A percentile compares a stretch with the other conserved stretches of the same genome.
phyloP scores from a whole-genome alignment of 2,329 filamentous ascomycete species.

The Nemania sp. region DNA sequence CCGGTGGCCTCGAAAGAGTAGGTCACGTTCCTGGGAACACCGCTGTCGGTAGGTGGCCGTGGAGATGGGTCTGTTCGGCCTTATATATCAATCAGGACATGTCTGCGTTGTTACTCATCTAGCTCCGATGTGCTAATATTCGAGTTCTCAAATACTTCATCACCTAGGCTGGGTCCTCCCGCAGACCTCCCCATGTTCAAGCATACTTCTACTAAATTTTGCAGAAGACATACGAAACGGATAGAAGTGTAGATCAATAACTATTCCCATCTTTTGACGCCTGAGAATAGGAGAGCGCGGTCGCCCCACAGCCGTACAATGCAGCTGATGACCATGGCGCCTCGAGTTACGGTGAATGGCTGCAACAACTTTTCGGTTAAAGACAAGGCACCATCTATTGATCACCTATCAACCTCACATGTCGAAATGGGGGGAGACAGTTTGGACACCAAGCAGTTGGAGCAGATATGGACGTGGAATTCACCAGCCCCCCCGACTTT shows the following conservation, averaged over 20 bases:
- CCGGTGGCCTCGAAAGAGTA: constrained; percentile 4
- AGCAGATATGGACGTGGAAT: constrained; percentile 54
- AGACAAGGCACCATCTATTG: constrained; percentile 30
- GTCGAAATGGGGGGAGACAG: constrained; percentile 36
- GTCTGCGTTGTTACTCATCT: background rate
- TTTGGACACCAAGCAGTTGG: constrained; percentile 43
- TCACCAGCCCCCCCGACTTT: constrained; percentile 45
- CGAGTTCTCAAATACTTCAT: no score
- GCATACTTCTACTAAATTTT: no score
- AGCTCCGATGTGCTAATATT: background rate
- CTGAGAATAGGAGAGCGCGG: background rate
- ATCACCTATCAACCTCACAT: constrained; percentile 34
- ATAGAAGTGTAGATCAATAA: background rate
- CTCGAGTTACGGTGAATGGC: constrained; percentile 15
- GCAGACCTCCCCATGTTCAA: no score
- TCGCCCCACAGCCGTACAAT: background rate
- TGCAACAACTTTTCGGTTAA: constrained; percentile 26
- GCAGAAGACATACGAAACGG: background rate
- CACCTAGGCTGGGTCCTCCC: no score
- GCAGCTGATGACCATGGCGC: constrained; percentile 19
- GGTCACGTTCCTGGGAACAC: constrained; percentile 6
- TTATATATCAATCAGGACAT: constrained; percentile 15
- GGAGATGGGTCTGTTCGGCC: constrained; percentile 4
- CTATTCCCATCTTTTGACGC: background rate
- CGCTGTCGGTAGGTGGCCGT: constrained; percentile 18